Conservation (phyloP, 177 flowering plant species). For the Vitis hybrid region DNA sequence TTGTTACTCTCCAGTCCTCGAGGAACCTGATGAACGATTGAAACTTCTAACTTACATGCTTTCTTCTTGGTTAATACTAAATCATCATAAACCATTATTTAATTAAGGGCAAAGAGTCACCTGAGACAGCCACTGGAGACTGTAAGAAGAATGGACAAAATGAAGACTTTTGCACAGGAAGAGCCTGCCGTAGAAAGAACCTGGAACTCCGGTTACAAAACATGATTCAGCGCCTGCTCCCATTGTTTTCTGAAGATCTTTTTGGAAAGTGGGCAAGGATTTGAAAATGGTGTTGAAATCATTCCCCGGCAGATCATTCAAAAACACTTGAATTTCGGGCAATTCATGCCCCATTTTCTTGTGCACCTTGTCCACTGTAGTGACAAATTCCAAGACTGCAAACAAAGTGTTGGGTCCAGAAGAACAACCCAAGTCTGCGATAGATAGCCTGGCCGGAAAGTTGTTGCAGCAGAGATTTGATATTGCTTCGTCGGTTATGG, state of each 20-base stretch:
- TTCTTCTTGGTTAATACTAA: neutral
- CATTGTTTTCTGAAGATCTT: constrained; percentile 4
- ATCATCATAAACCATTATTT: neutral
- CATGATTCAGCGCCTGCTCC: constrained; percentile 8
- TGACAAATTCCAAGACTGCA: constrained; percentile 13
- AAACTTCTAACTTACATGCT: neutral
- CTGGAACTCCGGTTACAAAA: constrained; percentile 24
- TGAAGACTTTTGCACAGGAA: constrained; percentile 19
- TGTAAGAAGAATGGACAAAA: constrained; percentile 28
- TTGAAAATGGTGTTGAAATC: constrained; percentile 30
- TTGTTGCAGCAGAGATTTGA: constrained; percentile 9
- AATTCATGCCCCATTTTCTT: neutral
- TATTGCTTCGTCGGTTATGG: constrained; percentile 21
- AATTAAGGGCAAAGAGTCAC: constrained; percentile 2
- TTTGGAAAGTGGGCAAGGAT: constrained; percentile 13
- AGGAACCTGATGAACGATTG: constrained; percentile 23
- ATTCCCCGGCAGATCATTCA: constrained; percentile 31
- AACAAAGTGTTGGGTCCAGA: constrained; percentile 35
- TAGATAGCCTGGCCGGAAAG: constrained; percentile 4
- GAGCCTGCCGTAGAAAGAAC: constrained; percentile 25
- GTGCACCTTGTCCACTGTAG: neutral
- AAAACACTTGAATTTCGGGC: constrained; percentile 19
- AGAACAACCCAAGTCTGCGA: constrained; percentile 37
- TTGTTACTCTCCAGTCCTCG: constrained; percentile 19
- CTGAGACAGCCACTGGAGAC: constrained; percentile 26